phyloP scores from a whole-genome alignment of 1,284 basidiomycete species.

The Fomes fomentarius region DNA sequence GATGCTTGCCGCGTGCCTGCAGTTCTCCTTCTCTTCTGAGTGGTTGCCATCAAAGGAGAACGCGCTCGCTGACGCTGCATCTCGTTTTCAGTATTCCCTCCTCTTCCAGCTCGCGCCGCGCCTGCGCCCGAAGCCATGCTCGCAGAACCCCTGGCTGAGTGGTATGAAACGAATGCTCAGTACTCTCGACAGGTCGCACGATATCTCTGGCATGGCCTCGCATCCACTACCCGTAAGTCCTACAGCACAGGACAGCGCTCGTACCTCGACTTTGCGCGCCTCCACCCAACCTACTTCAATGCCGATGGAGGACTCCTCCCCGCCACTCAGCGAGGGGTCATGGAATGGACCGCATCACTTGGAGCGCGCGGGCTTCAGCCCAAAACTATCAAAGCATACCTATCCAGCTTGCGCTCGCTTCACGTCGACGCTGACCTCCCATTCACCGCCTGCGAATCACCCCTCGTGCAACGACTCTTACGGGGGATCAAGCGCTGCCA shows the following conservation, averaged over 20 bases:
- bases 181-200: slow-evolving; percentile 6
- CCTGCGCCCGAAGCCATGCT: neutral
- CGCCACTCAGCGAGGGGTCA: slow-evolving; percentile 29
- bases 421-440: slow-evolving; percentile 31
- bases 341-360: slow-evolving; percentile 32
- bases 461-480: slow-evolving; percentile 29
- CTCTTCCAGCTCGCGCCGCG: slow-evolving; percentile 8
- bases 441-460: slow-evolving; percentile 27
- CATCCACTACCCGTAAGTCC: slow-evolving; percentile 30
- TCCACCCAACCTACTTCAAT: slow-evolving; percentile 24
- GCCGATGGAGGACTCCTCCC: slow-evolving; percentile 29
- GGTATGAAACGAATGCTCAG: slow-evolving; percentile 10
- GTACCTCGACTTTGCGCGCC: slow-evolving; percentile 34
- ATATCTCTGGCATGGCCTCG: slow-evolving; percentile 32
- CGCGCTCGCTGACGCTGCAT: slow-evolving; percentile 12
- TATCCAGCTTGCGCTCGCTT: slow-evolving; percentile 27
- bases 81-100: slow-evolving; percentile 9
- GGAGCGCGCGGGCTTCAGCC: slow-evolving; percentile 18
- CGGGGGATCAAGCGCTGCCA: slow-evolving; percentile 33
- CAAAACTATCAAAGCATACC: slow-evolving; percentile 37
- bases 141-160: slow-evolving; percentile 5
- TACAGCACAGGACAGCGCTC: slow-evolving; percentile 34
- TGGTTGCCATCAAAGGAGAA: slow-evolving; percentile 7
- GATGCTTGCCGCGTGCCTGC: slow-evolving; percentile 7
- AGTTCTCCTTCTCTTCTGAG: neutral